Percentiles rank a stretch among this genome's conserved stretches.
These are phyloP conservation scores for Chrysochromulina tobinii DNA, from an alignment of 78 protist genomes.

Conservation along the genomic window DNA sequence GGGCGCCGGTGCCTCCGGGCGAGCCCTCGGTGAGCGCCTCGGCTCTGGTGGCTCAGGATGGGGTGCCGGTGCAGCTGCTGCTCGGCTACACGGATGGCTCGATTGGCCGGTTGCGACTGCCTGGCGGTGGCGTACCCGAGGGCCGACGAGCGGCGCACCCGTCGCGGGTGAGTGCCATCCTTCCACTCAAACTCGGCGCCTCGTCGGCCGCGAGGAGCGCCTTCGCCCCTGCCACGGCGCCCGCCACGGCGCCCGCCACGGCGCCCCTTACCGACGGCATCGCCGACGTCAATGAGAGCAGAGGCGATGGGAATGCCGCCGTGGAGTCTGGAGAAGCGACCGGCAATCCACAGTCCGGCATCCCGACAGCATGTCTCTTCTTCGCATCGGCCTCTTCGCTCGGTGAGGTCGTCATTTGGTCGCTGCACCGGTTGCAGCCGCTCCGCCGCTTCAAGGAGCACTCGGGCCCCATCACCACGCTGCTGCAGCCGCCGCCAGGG, in stretches of 20 bases:
- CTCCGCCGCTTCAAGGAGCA: neutral
- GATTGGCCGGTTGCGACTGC: neutral
- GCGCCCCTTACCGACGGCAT: no score
- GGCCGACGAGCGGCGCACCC: neutral
- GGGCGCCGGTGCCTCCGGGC: neutral
- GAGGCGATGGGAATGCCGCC: no score
- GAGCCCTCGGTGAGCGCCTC: neutral
- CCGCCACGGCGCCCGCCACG: neutral
- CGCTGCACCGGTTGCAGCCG: neutral
- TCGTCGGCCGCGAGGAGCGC: no score
- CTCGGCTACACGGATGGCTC: neutral
- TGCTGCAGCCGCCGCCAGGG: conserved; percentile 12
- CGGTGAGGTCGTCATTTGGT: neutral
- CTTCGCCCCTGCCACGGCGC: neutral
- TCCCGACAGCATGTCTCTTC: no score
- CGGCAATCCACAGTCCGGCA: no score
- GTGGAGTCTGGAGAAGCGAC: no score
- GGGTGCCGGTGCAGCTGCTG: neutral
- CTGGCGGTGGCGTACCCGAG: neutral
- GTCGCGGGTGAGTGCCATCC: neutral
- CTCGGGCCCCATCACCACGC: neutral
- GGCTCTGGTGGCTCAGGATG: neutral
- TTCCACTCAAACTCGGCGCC: neutral
- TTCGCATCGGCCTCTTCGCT: neutral
- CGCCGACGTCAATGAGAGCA: no score